Evolutionary conservation across 345 rosid genomes (phyloP).

Genomic region (Eucalyptus cladocalyx): DNA sequence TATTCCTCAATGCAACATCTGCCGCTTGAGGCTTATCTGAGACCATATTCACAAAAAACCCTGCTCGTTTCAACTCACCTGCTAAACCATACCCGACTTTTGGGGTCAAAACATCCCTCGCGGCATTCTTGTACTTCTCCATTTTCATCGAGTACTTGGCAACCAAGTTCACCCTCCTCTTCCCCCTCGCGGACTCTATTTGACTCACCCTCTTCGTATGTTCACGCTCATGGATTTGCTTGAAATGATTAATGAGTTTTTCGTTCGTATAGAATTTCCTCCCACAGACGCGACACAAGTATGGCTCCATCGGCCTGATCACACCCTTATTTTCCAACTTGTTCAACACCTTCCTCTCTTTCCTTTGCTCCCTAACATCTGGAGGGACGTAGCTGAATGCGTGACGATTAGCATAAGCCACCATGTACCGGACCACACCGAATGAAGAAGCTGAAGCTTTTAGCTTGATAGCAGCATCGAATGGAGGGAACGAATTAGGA

Average conservation of each 20-base stretch:
- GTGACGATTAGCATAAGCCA: constrained; percentile 63
- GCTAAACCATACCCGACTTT: constrained; percentile 61
- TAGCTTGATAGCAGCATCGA: constrained; percentile 66
- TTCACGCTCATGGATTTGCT: constrained; percentile 75
- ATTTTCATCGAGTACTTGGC: constrained; percentile 70
- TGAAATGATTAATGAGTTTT: constrained; percentile 62
- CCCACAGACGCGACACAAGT: constrained; percentile 68
- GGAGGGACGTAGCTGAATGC: constrained; percentile 51
- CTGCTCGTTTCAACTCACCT: constrained; percentile 68
- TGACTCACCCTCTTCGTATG: constrained; percentile 70
- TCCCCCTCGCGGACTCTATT: constrained; percentile 74
- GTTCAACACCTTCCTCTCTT: constrained; percentile 40
- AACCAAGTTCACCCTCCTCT: constrained; percentile 59
- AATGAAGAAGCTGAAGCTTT: constrained; percentile 48
- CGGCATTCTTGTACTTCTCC: constrained; percentile 61
- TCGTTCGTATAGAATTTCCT: constrained; percentile 62
- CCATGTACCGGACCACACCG: constrained; percentile 47
- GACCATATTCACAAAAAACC: constrained; percentile 55
- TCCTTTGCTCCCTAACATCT: constrained; percentile 45
- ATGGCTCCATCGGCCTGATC: constrained; percentile 40
- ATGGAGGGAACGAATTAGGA: constrained; percentile 53
- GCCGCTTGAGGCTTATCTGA: constrained; percentile 71
- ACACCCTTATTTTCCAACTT: constrained; percentile 52
- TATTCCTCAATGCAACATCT: constrained; percentile 55
- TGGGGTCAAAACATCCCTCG: constrained; percentile 45